Conservation (phyloP, 1,284 basidiomycete genomes). For the Hypsizygus ulmarius region DNA sequence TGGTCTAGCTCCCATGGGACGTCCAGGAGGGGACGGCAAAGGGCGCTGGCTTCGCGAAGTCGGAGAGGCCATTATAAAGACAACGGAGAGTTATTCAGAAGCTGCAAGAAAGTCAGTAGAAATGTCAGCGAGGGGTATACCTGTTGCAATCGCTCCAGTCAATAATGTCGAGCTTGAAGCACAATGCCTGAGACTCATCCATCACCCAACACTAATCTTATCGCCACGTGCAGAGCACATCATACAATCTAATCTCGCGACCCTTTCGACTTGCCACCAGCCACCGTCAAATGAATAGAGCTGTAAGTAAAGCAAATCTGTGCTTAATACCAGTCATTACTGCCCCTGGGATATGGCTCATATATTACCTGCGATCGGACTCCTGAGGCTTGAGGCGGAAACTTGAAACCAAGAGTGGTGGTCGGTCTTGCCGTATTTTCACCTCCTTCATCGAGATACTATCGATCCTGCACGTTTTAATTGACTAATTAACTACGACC, state of each 20-base stretch:
- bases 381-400: slow-evolving; percentile 11
- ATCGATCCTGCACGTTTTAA: slow-evolving; percentile 22
- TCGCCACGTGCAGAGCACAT: slow-evolving; percentile 12
- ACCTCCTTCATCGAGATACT: slow-evolving; percentile 20
- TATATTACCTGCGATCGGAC: slow-evolving; percentile 18
- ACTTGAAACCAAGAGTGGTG: slow-evolving; percentile 10
- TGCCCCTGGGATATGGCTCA: not conserved
- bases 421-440: slow-evolving; percentile 8
- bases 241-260: slow-evolving; percentile 15
- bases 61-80: slow-evolving; percentile 1
- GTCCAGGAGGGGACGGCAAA: slow-evolving; percentile 15
- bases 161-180: too few relatives aligned
- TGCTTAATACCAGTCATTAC: slow-evolving; percentile 1
- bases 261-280: not conserved
- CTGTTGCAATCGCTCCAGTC: too few relatives aligned
- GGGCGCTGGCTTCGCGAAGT: slow-evolving; percentile 10
- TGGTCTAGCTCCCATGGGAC: slow-evolving; percentile 18
- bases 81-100: not conserved
- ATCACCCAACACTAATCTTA: too few relatives aligned
- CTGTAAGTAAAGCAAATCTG: slow-evolving; percentile 10
- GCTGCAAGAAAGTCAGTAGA: not conserved
- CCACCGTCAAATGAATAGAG: slow-evolving; percentile 4
- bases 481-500: slow-evolving; percentile 19
- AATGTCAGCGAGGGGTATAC: not conserved
- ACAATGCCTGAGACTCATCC: too few relatives aligned